phyloP scores from a whole-genome alignment of 305 asterid genomes.

The Fraxinus angustifolia region DNA sequence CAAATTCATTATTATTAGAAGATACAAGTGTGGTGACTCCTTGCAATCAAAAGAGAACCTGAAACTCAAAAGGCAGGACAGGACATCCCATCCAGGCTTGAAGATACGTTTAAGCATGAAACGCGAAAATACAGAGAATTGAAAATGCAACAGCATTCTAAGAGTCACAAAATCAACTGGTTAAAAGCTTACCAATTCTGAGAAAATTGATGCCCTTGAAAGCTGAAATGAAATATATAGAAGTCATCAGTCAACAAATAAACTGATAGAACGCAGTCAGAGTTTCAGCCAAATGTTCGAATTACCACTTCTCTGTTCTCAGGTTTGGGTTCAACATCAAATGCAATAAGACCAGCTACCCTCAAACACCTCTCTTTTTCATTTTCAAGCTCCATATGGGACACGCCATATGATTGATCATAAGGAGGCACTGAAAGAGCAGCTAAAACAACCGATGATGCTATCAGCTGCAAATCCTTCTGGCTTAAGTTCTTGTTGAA shows the following conservation, averaged over 20 bases:
- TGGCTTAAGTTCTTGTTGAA: constrained; percentile 82
- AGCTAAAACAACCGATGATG: constrained; percentile 89
- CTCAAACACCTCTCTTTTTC: constrained; percentile 69
- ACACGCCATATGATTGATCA: constrained; percentile 67
- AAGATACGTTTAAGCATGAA: constrained; percentile 5
- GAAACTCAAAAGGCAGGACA: background rate
- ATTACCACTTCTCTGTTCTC: constrained; percentile 80
- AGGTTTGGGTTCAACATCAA: constrained; percentile 63
- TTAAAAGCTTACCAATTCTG: constrained; percentile 63
- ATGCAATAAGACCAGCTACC: constrained; percentile 72
- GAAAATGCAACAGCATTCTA: background rate
- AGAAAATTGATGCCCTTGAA: constrained; percentile 71
- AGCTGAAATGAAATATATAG: constrained; percentile 54
- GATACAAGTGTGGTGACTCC: background rate
- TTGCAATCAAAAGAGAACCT: background rate
- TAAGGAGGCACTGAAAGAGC: constrained; percentile 87
- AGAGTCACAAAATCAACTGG: background rate
- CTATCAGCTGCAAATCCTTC: constrained; percentile 85
- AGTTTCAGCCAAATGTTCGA: background rate
- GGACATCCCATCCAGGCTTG: background rate
- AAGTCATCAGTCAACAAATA: constrained; percentile 22
- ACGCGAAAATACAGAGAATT: constrained; percentile 1
- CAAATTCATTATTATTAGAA: background rate
- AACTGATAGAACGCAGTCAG: constrained; percentile 3
- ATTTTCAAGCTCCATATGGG: constrained; percentile 83